Conservation (phyloP, 345 rosid genomes). For the Citrus hindsii region DNA sequence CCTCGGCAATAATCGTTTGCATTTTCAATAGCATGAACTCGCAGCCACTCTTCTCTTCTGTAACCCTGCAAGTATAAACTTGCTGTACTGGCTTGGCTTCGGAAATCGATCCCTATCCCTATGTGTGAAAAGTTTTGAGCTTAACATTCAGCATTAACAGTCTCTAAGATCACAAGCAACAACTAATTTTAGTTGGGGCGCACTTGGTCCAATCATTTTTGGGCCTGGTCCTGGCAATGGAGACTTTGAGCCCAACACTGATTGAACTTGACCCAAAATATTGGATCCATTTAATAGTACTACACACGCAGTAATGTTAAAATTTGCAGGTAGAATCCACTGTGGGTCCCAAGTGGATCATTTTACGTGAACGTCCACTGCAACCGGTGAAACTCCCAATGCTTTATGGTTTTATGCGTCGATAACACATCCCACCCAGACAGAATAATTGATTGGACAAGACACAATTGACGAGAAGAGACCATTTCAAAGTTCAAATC, state of each 20-base stretch:
- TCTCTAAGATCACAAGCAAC: not conserved
- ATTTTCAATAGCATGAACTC: too few species aligned
- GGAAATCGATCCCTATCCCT: too few species aligned
- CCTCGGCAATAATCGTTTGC: too few species aligned
- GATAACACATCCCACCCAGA: not conserved
- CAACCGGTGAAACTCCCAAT: not conserved
- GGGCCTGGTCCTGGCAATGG: not conserved
- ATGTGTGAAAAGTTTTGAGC: too few species aligned
- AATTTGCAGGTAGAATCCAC: not conserved
- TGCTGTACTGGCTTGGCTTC: too few species aligned
- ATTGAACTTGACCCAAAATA: too few species aligned
- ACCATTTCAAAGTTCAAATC: not conserved
- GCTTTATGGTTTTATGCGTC: not conserved
- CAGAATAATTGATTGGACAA: constrained; percentile 11
- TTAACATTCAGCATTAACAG: not conserved
- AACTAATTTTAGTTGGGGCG: too few species aligned
- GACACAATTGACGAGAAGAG: not conserved
- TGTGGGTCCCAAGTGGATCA: not conserved
- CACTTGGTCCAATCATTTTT: not conserved
- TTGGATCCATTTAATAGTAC: too few species aligned
- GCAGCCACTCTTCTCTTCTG: too few species aligned
- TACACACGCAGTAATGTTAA: too few species aligned
- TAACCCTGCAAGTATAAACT: too few species aligned
- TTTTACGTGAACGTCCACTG: not conserved
- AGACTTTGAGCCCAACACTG: not conserved